These are phyloP conservation scores for Trichoderma aggressivum DNA, from an alignment of 2,329 filamentous ascomycete genomes.

Conservation along the genomic window DNA sequence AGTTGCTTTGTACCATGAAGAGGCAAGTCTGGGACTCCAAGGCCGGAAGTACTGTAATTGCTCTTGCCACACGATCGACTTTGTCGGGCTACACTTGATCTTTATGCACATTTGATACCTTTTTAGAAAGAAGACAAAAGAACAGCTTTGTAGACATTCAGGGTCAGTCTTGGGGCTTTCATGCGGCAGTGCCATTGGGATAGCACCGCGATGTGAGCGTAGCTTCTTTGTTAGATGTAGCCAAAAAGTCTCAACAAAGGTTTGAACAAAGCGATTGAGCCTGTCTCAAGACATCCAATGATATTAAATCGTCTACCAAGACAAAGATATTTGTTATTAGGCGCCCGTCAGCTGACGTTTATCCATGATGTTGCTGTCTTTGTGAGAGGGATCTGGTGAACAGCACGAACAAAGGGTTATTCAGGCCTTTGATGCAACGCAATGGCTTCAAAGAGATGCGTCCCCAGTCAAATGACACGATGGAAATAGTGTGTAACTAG, in stretches of 20 bases:
- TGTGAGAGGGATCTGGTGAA: not conserved
- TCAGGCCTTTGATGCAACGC: not conserved
- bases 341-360: not conserved
- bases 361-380: not conserved
- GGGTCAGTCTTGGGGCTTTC: not conserved
- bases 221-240: not conserved
- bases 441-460: not conserved
- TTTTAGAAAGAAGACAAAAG: not conserved
- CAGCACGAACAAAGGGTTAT: not conserved
- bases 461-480: not conserved
- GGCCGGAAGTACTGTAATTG: not conserved
- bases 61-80: not conserved
- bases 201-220: not conserved
- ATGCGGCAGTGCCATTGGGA: not conserved
- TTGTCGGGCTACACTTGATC: not conserved
- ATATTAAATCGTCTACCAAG: fast-evolving
- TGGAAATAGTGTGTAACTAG: not conserved
- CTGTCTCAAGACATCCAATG: not conserved
- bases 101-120: not conserved
- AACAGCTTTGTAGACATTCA: no score
- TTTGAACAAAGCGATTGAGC: not conserved
- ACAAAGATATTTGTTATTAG: not conserved
- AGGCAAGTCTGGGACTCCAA: not conserved
- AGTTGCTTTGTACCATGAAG: not conserved
- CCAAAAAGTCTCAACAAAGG: not conserved